These are phyloP conservation scores for Rosa chinensis DNA, from an alignment of 306 rosid genomes.

Conservation along the genomic window DNA sequence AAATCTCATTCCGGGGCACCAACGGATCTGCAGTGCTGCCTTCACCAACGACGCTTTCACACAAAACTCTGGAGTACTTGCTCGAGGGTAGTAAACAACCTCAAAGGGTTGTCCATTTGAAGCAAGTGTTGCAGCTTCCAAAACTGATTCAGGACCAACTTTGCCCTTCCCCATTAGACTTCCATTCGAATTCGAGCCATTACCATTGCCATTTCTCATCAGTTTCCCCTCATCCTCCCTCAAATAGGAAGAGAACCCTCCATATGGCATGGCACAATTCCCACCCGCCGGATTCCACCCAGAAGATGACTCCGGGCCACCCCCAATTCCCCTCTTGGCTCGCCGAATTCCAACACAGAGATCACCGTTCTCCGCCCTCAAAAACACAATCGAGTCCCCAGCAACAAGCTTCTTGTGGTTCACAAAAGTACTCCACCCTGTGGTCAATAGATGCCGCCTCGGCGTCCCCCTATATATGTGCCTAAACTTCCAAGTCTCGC, in stretches of 20 bases:
- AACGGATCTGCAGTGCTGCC: conserved; percentile 60
- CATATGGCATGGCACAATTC: conserved; percentile 53
- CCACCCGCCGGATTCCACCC: conserved; percentile 81
- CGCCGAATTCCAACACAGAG: conserved; percentile 86
- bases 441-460: conserved; percentile 87
- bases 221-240: conserved; percentile 59
- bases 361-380: conserved; percentile 83
- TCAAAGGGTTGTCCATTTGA: conserved; percentile 75
- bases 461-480: conserved; percentile 97
- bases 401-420: conserved; percentile 92
- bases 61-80: conserved; percentile 85
- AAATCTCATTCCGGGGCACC: conserved; percentile 88
- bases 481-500: conserved; percentile 87
- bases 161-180: conserved; percentile 51
- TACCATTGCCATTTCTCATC: conserved; percentile 43
- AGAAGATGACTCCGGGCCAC: conserved; percentile 57
- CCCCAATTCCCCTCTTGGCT: conserved; percentile 74
- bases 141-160: conserved; percentile 69
- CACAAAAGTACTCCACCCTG: conserved; percentile 97
- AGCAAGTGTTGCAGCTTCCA: conserved; percentile 76
- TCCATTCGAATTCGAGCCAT: conserved; percentile 43
- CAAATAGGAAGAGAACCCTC: conserved; percentile 50
- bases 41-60: conserved; percentile 72
- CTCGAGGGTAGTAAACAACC: conserved; percentile 84
- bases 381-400: conserved; percentile 83